These are phyloP conservation scores for Pleurotus eryngii DNA, from an alignment of 768 basidiomycete species.

Conservation along the genomic window DNA sequence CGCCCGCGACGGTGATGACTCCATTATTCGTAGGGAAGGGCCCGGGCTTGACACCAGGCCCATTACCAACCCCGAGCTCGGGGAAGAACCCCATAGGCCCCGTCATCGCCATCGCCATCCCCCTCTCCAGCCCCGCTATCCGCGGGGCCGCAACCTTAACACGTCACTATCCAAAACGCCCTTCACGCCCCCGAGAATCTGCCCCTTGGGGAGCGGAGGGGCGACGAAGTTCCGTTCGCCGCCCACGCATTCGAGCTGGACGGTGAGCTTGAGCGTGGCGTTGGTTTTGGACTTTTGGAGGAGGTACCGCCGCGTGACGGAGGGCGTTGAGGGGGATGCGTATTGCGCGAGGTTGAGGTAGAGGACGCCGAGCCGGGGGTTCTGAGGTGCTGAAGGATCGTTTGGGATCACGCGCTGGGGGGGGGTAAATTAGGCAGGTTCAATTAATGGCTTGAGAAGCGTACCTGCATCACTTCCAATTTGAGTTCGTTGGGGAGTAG, in stretches of 20 bases:
- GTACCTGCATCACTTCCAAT: slow-evolving; percentile 54
- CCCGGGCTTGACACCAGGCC: neutral
- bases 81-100: slow-evolving; percentile 7
- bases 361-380: slow-evolving; percentile 62
- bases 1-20: slow-evolving; percentile 3
- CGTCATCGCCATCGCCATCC: slow-evolving; percentile 43
- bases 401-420: slow-evolving; percentile 44
- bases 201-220: slow-evolving; percentile 68
- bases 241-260: slow-evolving; percentile 49
- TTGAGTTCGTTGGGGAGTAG: slow-evolving; percentile 63
- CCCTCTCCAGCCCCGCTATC: slow-evolving; percentile 43
- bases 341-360: slow-evolving; percentile 77
- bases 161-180: slow-evolving; percentile 57
- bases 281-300: slow-evolving; percentile 75
- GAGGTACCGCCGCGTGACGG: slow-evolving; percentile 62
- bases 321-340: slow-evolving; percentile 45
- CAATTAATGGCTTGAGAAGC: neutral
- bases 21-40: neutral
- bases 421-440: neutral
- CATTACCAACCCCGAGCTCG: neutral
- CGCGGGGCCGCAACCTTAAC: slow-evolving; percentile 51
- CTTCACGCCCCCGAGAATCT: slow-evolving; percentile 67
- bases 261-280: slow-evolving; percentile 70
- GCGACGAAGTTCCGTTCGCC: slow-evolving; percentile 56
- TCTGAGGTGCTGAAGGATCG: slow-evolving; percentile 52